These are phyloP conservation scores for Grosmannia huntii DNA, from an alignment of 2,329 filamentous ascomycete species.

Conservation along the genomic window DNA sequence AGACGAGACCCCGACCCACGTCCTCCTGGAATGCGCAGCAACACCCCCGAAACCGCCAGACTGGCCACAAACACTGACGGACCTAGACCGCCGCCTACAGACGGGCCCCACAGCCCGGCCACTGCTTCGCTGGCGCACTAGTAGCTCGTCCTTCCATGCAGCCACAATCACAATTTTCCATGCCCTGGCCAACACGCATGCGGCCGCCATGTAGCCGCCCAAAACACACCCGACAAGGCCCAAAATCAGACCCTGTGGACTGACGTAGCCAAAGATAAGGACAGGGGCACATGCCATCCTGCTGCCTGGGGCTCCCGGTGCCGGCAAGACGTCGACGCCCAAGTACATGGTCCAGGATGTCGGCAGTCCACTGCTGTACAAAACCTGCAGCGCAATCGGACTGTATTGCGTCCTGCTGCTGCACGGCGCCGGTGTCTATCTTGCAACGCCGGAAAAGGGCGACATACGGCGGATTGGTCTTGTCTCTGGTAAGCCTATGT, in stretches of 20 bases:
- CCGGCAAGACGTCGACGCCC: constrained; percentile 5
- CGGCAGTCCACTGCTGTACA: not conserved
- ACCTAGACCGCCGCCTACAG: no score
- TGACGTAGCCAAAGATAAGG: not conserved
- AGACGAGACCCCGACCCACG: no score
- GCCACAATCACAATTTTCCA: not conserved
- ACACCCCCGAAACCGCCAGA: no score
- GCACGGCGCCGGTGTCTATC: constrained; percentile 16
- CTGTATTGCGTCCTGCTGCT: constrained; percentile 15
- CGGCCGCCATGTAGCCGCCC: not conserved
- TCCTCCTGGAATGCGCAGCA: no score
- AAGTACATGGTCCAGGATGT: not conserved
- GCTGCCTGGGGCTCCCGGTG: constrained; percentile 2
- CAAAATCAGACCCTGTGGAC: not conserved
- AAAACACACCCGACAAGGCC: not conserved
- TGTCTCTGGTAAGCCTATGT: constrained; percentile 19
- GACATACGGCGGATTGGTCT: constrained; percentile 18
- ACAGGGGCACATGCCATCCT: constrained; percentile 3
- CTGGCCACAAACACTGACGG: no score
- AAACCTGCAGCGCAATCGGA: not conserved
- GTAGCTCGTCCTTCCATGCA: not conserved
- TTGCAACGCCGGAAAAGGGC: constrained; percentile 10
- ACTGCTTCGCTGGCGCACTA: no score
- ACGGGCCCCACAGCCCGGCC: no score
- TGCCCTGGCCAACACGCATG: not conserved